These are phyloP conservation scores for Nicotiana tabacum DNA, from an alignment of 257 asterid genomes.

Conservation along the genomic window DNA sequence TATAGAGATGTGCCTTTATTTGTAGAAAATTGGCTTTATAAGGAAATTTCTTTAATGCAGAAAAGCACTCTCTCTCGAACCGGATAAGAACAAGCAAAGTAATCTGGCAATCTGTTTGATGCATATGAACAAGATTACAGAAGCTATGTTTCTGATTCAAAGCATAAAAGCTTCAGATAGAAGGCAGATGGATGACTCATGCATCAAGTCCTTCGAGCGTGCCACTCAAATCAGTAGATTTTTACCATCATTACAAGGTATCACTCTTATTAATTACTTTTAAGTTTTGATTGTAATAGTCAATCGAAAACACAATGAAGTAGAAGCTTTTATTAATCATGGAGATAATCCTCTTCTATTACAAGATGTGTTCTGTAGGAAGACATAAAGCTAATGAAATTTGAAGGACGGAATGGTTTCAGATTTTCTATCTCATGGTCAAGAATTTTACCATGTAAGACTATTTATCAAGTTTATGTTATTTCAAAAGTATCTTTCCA, in stretches of 20 bases:
- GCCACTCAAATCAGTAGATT: conserved; percentile 30
- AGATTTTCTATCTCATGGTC: conserved; percentile 26
- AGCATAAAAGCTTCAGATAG: conserved; percentile 38
- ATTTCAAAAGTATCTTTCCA: not conserved
- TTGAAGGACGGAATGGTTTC: conserved; percentile 14
- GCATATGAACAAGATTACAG: conserved; percentile 61
- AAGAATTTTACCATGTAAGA: conserved; percentile 27
- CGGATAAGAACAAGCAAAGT: conserved; percentile 87
- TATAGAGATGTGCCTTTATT: conserved; percentile 22
- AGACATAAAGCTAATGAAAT: conserved; percentile 22
- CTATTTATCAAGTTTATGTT: not conserved
- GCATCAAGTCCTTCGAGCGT: conserved; percentile 52
- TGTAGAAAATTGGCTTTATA: not conserved
- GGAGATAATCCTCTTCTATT: too few species aligned
- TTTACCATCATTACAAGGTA: conserved; percentile 27
- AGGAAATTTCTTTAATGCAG: conserved; percentile 34
- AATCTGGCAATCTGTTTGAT: conserved; percentile 85
- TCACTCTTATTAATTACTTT: not conserved
- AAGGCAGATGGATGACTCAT: conserved; percentile 49
- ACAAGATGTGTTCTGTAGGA: conserved; percentile 12
- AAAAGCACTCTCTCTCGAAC: conserved; percentile 72
- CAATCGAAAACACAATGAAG: too few species aligned
- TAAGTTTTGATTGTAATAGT: too few species aligned
- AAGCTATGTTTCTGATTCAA: conserved; percentile 81
- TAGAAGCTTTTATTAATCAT: too few species aligned